phyloP scores from a whole-genome alignment of 495 filamentous ascomycete species.

The Pseudevernia furfuracea region DNA sequence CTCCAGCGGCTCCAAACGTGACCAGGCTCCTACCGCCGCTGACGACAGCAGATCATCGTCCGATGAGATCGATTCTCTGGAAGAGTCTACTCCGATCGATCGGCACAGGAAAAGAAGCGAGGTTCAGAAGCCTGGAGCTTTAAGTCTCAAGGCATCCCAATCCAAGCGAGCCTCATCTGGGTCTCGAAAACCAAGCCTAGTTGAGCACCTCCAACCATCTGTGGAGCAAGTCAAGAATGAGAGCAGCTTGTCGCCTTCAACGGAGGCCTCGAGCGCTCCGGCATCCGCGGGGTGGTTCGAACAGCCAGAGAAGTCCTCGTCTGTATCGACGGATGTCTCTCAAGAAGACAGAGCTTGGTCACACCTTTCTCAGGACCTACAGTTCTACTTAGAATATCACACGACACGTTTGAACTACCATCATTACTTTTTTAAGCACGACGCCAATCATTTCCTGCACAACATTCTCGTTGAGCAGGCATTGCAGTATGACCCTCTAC shows the following conservation, averaged over 20 bases:
- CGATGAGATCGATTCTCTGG: slow-evolving; percentile 39
- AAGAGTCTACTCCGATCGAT: slow-evolving; percentile 22
- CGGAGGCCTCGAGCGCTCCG: slow-evolving; percentile 29
- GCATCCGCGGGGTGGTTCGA: slow-evolving; percentile 14
- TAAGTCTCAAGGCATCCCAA: slow-evolving; percentile 59
- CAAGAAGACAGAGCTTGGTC: slow-evolving; percentile 26
- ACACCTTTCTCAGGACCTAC: slow-evolving; percentile 50
- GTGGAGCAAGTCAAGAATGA: slow-evolving; percentile 35
- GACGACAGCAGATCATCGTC: slow-evolving; percentile 46
- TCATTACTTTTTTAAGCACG: slow-evolving; percentile 70
- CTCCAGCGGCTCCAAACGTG: slow-evolving; percentile 38
- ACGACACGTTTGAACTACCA: slow-evolving; percentile 63
- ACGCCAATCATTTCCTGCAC: slow-evolving; percentile 62
- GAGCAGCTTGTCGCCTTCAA: slow-evolving; percentile 40
- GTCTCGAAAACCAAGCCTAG: slow-evolving; percentile 21
- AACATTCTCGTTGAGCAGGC: slow-evolving; percentile 63
- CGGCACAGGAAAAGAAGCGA: background rate
- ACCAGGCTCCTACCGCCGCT: slow-evolving; percentile 36
- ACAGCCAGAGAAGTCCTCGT: slow-evolving; percentile 14
- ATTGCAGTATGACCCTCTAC: slow-evolving; percentile 68
- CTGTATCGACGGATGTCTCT: slow-evolving; percentile 19
- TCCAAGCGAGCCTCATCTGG: slow-evolving; percentile 26
- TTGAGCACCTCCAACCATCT: slow-evolving; percentile 36
- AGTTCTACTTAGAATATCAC: slow-evolving; percentile 74
- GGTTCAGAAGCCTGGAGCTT: slow-evolving; percentile 42